Percentiles rank a stretch among this genome's conserved stretches.
Evolutionary conservation across 805 yeast species (phyloP).

Genomic region (Schizosaccharomyces lindneri): DNA sequence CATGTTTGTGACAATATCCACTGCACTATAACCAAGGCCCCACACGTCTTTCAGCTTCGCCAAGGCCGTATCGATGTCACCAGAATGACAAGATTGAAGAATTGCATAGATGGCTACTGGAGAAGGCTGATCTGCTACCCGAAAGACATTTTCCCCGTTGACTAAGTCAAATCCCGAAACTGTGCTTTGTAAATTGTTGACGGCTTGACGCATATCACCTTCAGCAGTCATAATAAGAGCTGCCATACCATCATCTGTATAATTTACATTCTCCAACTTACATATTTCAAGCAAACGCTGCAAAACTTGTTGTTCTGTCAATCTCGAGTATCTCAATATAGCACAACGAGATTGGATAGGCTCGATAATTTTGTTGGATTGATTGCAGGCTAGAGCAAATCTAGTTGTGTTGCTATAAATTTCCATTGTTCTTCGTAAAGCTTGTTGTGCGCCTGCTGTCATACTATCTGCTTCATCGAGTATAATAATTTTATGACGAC

Average conservation of each 20-base stretch:
- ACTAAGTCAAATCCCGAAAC: conserved; percentile 71
- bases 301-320: conserved; percentile 66
- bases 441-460: conserved; percentile 95
- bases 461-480: conserved; percentile 89
- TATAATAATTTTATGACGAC: conserved; percentile 77
- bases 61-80: conserved; percentile 40
- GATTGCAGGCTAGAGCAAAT: conserved; percentile 96
- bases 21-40: conserved; percentile 78
- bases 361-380: conserved; percentile 79
- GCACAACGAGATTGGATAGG: conserved; percentile 95
- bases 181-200: conserved; percentile 80
- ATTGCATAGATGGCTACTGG: conserved; percentile 60
- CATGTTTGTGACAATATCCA: conserved; percentile 74
- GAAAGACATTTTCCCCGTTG: conserved; percentile 78
- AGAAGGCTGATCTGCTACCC: conserved; percentile 89
- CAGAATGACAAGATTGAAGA: conserved; percentile 21
- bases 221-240: conserved; percentile 88
- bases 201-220: conserved; percentile 97
- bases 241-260: conserved; percentile 70
- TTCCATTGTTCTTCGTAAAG: conserved; percentile 84
- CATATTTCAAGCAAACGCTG: conserved; percentile 48
- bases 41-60: conserved; percentile 38
- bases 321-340: conserved; percentile 56
- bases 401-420: conserved; percentile 84
- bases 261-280: conserved; percentile 44